Evolutionary conservation across 2,329 filamentous ascomycete genomes (phyloP).

Genomic region (Fusarium sterilihyphosum): DNA sequence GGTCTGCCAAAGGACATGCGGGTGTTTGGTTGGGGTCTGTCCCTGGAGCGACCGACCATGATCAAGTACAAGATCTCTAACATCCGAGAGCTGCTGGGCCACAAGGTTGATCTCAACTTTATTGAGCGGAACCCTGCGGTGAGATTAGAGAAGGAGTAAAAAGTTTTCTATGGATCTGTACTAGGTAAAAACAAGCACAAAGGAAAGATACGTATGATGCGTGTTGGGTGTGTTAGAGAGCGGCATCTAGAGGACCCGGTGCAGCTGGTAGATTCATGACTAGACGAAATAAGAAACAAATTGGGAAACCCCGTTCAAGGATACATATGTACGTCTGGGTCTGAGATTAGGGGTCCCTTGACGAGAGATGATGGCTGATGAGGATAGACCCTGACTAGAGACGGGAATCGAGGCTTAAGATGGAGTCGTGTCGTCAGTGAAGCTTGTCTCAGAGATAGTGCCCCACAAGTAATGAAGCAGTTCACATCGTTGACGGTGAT

Average conservation of each 20-base stretch:
- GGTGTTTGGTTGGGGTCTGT: constrained; percentile 94
- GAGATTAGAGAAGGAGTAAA: constrained; percentile 83
- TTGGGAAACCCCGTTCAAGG: constrained; percentile 13
- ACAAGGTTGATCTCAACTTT: constrained; percentile 95
- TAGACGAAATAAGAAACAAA: constrained; percentile 36
- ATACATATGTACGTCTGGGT: not conserved
- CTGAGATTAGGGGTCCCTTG: constrained; percentile 1
- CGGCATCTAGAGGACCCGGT: constrained; percentile 22
- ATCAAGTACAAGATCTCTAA: constrained; percentile 93
- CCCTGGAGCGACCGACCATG: constrained; percentile 95
- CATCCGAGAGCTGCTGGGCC: constrained; percentile 90
- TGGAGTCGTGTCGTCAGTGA: constrained; percentile 35
- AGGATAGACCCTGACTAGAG: constrained; percentile 31
- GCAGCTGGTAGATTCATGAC: constrained; percentile 31
- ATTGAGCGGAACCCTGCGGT: constrained; percentile 93
- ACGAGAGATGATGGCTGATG: constrained; percentile 22
- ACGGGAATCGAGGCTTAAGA: constrained; percentile 29
- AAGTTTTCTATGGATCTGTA: not conserved
- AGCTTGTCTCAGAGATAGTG: constrained; percentile 13
- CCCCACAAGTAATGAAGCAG: constrained; percentile 21
- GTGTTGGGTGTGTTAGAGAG: constrained; percentile 1
- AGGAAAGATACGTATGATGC: constrained; percentile 10
- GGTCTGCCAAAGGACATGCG: constrained; percentile 90
- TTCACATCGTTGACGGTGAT: constrained; percentile 20
- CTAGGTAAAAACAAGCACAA: not conserved